phyloP scores from a whole-genome alignment of 2,329 filamentous ascomycete genomes.

The Sporothrix brunneoviolacea region DNA sequence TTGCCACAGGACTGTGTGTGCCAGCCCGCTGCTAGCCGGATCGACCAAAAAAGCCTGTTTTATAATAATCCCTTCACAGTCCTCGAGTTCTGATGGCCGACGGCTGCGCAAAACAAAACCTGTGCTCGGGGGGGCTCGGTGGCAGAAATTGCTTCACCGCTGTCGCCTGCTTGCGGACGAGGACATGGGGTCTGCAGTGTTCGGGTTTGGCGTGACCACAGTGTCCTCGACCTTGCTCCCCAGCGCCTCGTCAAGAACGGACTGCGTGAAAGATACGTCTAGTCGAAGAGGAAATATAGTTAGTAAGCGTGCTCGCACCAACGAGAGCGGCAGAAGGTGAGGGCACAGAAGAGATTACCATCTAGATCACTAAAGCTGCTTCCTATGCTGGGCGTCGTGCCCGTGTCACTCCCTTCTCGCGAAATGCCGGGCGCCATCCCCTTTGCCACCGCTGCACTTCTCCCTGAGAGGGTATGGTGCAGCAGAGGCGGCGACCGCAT shows the following conservation, averaged over 20 bases:
- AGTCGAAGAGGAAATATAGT: neutral
- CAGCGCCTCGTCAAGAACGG: conserved; percentile 19
- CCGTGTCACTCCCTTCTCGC: conserved; percentile 58
- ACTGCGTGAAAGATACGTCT: conserved; percentile 21
- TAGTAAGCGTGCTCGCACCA: too few species aligned
- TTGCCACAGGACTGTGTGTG: too few species aligned
- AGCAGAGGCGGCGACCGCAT: conserved; percentile 47
- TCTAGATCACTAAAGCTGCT: conserved; percentile 84
- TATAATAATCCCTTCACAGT: too few species aligned
- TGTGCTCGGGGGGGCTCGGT: too few species aligned
- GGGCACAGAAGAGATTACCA: conserved; percentile 37
- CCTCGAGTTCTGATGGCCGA: too few species aligned
- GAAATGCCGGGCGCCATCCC: conserved; percentile 43
- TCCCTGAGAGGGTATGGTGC: conserved; percentile 39
- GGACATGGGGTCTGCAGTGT: conserved; percentile 9
- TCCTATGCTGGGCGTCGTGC: conserved; percentile 66
- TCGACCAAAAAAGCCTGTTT: too few species aligned
- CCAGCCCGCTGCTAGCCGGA: too few species aligned
- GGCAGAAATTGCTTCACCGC: too few species aligned
- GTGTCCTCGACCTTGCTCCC: conserved; percentile 19
- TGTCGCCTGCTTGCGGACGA: conserved; percentile 5
- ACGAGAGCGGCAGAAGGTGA: neutral
- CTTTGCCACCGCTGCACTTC: conserved; percentile 48
- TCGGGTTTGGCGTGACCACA: neutral
- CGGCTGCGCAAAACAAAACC: too few species aligned